Evolutionary conservation across 169 alveolate species (phyloP).

Genomic region (Plasmodium vivax): DNA sequence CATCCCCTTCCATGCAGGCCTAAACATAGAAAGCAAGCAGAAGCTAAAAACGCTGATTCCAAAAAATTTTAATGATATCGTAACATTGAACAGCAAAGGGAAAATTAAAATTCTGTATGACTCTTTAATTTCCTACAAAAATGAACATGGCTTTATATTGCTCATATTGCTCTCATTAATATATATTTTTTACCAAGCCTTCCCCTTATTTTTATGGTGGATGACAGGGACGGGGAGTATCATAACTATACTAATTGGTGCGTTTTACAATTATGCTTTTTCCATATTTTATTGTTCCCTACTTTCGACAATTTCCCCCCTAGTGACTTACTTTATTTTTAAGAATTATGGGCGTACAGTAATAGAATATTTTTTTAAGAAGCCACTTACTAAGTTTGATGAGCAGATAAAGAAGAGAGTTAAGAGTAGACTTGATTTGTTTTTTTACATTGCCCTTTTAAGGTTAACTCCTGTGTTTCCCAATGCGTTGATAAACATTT

Average conservation of each 20-base stretch:
- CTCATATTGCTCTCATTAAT: constrained; percentile 46
- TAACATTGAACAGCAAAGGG: constrained; percentile 6
- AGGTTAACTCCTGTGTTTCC: constrained; percentile 72
- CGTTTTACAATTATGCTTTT: constrained; percentile 58
- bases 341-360: constrained; percentile 31
- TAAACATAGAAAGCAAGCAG: constrained; percentile 42
- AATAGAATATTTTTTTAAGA: constrained; percentile 42
- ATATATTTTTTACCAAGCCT: constrained; percentile 57
- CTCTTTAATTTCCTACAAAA: constrained; percentile 59
- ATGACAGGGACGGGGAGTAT: constrained; percentile 69
- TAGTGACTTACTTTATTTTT: constrained; percentile 47
- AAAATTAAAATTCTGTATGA: constrained; percentile 55
- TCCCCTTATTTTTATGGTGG: constrained; percentile 75
- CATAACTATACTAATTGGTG: constrained; percentile 70
- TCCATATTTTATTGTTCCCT: constrained; percentile 65
- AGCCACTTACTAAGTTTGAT: constrained; percentile 44
- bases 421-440: constrained; percentile 34
- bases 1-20: not conserved
- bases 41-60: constrained; percentile 41
- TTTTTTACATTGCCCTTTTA: constrained; percentile 60
- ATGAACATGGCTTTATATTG: constrained; percentile 51
- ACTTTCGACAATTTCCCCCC: constrained; percentile 38
- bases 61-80: constrained; percentile 44
- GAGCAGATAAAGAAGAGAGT: constrained; percentile 53
- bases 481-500: constrained; percentile 38